Conservation (phyloP, 495 filamentous ascomycete species). For the Penicillium macrosclerotiorum region DNA sequence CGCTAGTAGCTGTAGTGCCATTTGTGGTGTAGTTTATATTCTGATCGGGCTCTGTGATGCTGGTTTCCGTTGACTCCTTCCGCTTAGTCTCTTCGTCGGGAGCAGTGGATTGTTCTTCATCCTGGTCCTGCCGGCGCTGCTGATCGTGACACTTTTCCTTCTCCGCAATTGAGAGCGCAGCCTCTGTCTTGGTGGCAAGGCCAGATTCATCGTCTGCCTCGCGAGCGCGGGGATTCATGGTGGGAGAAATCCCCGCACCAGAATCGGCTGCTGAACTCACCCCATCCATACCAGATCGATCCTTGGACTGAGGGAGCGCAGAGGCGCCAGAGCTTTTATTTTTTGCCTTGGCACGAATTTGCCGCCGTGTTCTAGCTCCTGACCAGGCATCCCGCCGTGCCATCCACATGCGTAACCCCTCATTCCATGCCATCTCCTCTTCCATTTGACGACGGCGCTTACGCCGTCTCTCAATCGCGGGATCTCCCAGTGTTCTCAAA, state of each 20-base stretch:
- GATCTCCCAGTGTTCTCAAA: constrained; percentile 8
- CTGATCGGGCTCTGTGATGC: constrained; percentile 32
- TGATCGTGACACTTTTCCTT: constrained; percentile 16
- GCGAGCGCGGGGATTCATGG: constrained; percentile 3
- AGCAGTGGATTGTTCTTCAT: constrained; percentile 26
- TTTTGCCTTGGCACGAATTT: constrained; percentile 24
- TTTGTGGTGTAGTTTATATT: constrained; percentile 3
- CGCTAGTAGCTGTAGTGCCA: constrained; percentile 10
- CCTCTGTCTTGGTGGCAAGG: constrained; percentile 21
- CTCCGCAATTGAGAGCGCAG: constrained; percentile 26
- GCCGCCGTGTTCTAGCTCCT: constrained; percentile 54
- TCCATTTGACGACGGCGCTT: constrained; percentile 58
- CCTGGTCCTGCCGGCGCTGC: constrained; percentile 14
- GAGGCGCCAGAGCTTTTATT: constrained; percentile 9
- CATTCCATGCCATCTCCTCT: constrained; percentile 81
- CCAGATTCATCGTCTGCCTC: background rate
- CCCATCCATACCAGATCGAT: constrained; percentile 1
- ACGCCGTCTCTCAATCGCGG: constrained; percentile 50
- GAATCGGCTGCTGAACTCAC: constrained; percentile 6
- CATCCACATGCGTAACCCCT: constrained; percentile 72
- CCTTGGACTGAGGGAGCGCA: background rate
- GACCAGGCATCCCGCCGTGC: constrained; percentile 83
- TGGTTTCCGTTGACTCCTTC: constrained; percentile 31
- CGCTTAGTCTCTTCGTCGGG: constrained; percentile 22
- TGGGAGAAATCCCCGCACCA: constrained; percentile 9